Evolutionary conservation across 2,329 filamentous ascomycete genomes (phyloP).

Genomic region (Pyricularia pennisetigena): DNA sequence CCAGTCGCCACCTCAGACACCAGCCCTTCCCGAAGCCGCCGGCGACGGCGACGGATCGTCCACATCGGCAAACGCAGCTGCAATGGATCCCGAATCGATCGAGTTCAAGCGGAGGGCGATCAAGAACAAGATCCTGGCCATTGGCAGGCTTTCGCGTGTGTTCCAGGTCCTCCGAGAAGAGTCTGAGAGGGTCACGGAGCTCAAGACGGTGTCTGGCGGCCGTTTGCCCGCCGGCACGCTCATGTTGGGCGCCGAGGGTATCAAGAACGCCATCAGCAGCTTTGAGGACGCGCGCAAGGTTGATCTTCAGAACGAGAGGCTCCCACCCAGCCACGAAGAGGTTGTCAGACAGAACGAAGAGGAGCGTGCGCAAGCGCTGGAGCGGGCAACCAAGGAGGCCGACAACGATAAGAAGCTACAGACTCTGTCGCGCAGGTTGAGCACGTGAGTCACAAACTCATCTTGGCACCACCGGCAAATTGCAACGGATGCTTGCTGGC

Average conservation of each 20-base stretch:
- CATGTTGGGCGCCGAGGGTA: conserved; percentile 95
- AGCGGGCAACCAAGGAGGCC: conserved; percentile 78
- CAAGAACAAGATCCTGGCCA: conserved; percentile 99
- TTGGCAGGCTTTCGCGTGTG: conserved; percentile 89
- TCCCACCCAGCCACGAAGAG: conserved; percentile 89
- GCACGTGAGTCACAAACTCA: conserved; percentile 67
- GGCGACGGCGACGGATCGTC: conserved; percentile 11
- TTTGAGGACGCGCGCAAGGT: conserved; percentile 98
- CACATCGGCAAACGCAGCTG: conserved; percentile 7
- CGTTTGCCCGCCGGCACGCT: conserved; percentile 88
- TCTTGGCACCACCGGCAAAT: neutral
- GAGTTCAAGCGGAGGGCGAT: conserved; percentile 94
- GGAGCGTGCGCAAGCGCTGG: conserved; percentile 71
- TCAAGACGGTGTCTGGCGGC: conserved; percentile 93
- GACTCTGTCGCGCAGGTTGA: conserved; percentile 80
- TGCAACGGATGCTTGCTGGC: neutral
- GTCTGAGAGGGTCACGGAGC: conserved; percentile 89
- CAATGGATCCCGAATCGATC: conserved; percentile 65
- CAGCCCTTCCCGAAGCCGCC: conserved; percentile 12
- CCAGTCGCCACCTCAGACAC: conserved; percentile 59
- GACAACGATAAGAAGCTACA: conserved; percentile 87
- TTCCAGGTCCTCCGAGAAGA: conserved; percentile 98
- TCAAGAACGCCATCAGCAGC: conserved; percentile 94
- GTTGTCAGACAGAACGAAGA: conserved; percentile 75
- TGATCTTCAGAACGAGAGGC: conserved; percentile 88